Evolutionary conservation across 306 rosid genomes (phyloP), one percentile per base, ranked within the genome.

Genomic region (Sicyos baderoa): DNA sequence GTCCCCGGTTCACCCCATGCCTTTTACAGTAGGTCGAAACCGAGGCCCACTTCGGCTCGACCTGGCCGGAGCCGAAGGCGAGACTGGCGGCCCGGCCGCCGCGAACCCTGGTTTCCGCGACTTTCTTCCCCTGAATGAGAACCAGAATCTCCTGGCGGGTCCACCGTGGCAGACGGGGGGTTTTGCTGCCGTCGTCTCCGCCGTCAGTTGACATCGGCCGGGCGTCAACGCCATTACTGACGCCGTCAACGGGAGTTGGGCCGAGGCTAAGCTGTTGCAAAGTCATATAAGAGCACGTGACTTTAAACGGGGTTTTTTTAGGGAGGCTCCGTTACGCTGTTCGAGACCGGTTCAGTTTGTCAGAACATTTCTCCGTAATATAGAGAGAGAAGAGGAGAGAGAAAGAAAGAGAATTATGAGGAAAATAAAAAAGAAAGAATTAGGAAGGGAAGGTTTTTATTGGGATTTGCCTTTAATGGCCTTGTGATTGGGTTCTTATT

Each of bases 41-140:
- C n/a, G 95, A 81, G 1, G 88, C 90, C 99, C 99, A 94, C 72
- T 94, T 94, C 6, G 99, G 99, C 49, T 94, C 99, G 1, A 75
- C 77, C 71, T 81, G 89, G 61, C 85, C 84, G 68, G 87, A 82
- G 56, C 95, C 95, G 37, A 82, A 77, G 8, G 88, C 87, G 29
- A 84, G 74, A 7, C 84, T 79, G 5, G 81, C 50, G 0, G 78
- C 72, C 9, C 97, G 78, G 0, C 88, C 86, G 7, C 97, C 75
- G 10, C 84, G 81, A 59, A 79, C 85, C 77, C 86, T 81, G 55
- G 75, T 86, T 83, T 94, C 99, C 1, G 97, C 96, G 3, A 84
- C 96, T 21, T 84, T 62, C 75, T 94, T 94, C 0, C 97, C 99
- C 71, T 88, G 93, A 53, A 94, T 94, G 16, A 94, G 83, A 0